phyloP scores from a whole-genome alignment of 1,284 basidiomycete genomes.

The Neotropicomus parvogracilis region DNA sequence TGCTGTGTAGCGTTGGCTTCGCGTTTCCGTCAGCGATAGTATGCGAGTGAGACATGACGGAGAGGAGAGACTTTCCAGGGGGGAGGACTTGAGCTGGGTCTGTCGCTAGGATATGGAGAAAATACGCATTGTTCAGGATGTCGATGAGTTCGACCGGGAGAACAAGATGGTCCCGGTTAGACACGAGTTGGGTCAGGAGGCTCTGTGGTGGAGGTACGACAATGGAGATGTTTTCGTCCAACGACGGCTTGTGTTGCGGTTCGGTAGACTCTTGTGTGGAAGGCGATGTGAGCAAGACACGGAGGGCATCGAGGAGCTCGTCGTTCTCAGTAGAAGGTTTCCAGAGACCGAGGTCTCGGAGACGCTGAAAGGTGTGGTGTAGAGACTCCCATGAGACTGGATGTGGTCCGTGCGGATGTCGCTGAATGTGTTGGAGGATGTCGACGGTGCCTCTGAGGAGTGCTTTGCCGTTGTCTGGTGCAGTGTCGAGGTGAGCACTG shows the following conservation, averaged over 20 bases:
- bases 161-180: slow-evolving; percentile 28
- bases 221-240: slow-evolving; percentile 18
- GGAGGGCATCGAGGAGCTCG: slow-evolving; percentile 31
- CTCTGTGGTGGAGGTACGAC: slow-evolving; percentile 26
- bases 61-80: slow-evolving; percentile 64
- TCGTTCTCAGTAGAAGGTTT: slow-evolving; percentile 31
- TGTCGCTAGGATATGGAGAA: slow-evolving; percentile 60
- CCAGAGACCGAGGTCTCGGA: slow-evolving; percentile 35
- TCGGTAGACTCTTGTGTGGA: neutral
- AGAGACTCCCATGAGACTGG: slow-evolving; percentile 28
- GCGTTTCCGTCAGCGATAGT: slow-evolving; percentile 24
- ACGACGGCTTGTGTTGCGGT: neutral
- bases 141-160: slow-evolving; percentile 55
- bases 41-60: slow-evolving; percentile 49
- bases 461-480: slow-evolving; percentile 2
- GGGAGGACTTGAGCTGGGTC: slow-evolving; percentile 57
- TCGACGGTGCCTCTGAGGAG: slow-evolving; percentile 25
- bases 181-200: slow-evolving; percentile 30
- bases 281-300: slow-evolving; percentile 16
- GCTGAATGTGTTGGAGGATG: slow-evolving; percentile 21
- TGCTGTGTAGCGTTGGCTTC: slow-evolving; percentile 40
- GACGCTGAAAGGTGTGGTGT: slow-evolving; percentile 23
- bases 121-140: slow-evolving; percentile 52
- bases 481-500: slow-evolving; percentile 10
- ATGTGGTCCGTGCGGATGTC: slow-evolving; percentile 16